Evolutionary conservation across 768 basidiomycete species (phyloP).

Genomic region (Mycena pura): DNA sequence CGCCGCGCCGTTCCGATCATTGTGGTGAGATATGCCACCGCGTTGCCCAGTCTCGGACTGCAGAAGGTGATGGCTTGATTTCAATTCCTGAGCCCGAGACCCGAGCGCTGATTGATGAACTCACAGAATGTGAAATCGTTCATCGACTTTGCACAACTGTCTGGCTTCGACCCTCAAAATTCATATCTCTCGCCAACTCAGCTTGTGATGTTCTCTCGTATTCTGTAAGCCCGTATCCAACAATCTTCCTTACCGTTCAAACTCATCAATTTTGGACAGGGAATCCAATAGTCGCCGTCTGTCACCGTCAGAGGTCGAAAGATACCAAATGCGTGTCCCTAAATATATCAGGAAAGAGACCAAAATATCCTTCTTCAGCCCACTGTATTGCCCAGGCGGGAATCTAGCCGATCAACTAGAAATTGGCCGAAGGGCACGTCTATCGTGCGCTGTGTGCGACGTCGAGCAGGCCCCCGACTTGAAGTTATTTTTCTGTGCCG

Average conservation of each 20-base stretch:
- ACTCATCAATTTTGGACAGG: neutral
- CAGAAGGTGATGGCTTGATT: too few species aligned
- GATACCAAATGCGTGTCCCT: constrained; percentile 5
- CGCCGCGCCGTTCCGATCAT: constrained; percentile 20
- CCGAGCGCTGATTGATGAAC: too few species aligned
- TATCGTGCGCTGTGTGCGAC: constrained; percentile 17
- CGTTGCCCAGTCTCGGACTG: constrained; percentile 6
- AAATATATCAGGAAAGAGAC: constrained; percentile 1
- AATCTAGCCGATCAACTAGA: constrained; percentile 16
- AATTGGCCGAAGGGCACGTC: constrained; percentile 10
- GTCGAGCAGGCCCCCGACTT: neutral
- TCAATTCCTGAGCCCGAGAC: too few species aligned
- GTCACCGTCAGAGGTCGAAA: neutral
- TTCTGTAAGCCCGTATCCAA: neutral
- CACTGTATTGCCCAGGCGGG: constrained; percentile 10
- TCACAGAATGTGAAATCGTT: neutral
- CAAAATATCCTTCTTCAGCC: constrained; percentile 25
- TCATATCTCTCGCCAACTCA: neutral
- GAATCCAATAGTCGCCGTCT: constrained; percentile 21
- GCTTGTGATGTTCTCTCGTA: neutral
- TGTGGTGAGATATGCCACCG: constrained; percentile 19
- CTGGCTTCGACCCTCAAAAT: neutral
- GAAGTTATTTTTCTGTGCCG: constrained; percentile 13
- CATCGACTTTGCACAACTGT: neutral
- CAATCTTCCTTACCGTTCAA: neutral